Conservation (phyloP, 2,329 filamentous ascomycete genomes). For the Penicillium sp. region DNA sequence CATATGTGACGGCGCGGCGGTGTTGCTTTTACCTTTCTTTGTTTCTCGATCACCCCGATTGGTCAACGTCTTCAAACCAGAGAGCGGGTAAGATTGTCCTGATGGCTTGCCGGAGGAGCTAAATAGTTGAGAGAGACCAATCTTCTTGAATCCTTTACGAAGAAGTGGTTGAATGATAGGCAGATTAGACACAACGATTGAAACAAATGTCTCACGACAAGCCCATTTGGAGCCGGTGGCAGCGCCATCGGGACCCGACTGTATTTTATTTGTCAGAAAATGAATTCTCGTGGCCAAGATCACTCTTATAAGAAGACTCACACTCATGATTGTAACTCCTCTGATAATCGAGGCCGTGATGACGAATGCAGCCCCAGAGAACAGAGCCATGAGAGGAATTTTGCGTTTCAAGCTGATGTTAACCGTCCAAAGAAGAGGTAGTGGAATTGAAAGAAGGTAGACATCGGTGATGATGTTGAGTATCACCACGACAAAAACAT, state of each 20-base stretch:
- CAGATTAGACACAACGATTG: constrained; percentile 45
- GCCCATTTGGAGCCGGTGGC: constrained; percentile 46
- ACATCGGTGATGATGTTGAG: constrained; percentile 61
- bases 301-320: constrained; percentile 19
- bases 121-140: constrained; percentile 33
- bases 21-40: constrained; percentile 16
- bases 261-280: neutral
- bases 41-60: constrained; percentile 16
- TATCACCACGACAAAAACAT: constrained; percentile 53
- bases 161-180: constrained; percentile 45
- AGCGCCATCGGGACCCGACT: constrained; percentile 40
- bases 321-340: constrained; percentile 52
- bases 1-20: constrained; percentile 17
- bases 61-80: constrained; percentile 19
- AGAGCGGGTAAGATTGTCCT: constrained; percentile 24
- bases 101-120: constrained; percentile 27
- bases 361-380: constrained; percentile 59
- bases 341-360: constrained; percentile 58
- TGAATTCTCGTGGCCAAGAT: too few species aligned
- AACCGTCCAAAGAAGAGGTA: constrained; percentile 61
- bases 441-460: constrained; percentile 61
- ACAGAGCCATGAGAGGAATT: constrained; percentile 55
- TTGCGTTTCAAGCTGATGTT: constrained; percentile 55
- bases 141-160: constrained; percentile 26
- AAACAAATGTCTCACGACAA: constrained; percentile 48